These are phyloP conservation scores for Thielaviopsis cerberus DNA, from an alignment of 2,329 filamentous ascomycete species.

Conservation along the genomic window DNA sequence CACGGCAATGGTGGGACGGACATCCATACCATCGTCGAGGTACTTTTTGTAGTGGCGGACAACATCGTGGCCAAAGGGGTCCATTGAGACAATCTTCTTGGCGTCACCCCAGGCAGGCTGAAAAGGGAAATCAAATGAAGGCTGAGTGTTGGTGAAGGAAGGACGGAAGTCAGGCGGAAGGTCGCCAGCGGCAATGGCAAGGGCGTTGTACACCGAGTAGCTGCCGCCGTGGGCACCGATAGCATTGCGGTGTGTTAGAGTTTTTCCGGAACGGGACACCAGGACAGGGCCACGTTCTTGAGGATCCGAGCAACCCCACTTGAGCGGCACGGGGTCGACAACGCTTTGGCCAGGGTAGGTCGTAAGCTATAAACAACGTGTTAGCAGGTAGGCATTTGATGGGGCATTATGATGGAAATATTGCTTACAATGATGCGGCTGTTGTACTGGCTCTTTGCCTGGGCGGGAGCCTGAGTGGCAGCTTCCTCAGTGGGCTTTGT, in stretches of 20 bases:
- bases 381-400: background rate
- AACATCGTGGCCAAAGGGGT: conserved; percentile 63
- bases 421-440: conserved; percentile 10
- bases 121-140: conserved; percentile 72
- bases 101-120: conserved; percentile 77
- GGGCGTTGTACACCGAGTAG: conserved; percentile 87
- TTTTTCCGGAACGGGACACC: conserved; percentile 14
- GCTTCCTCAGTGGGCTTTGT: background rate
- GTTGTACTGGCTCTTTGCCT: conserved; percentile 7
- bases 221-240: conserved; percentile 46
- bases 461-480: background rate
- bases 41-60: conserved; percentile 3
- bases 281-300: conserved; percentile 14
- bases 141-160: conserved; percentile 63
- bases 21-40: conserved; percentile 25
- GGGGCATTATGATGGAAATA: too few species aligned
- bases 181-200: conserved; percentile 82
- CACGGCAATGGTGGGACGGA: conserved; percentile 77
- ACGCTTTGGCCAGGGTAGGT: conserved; percentile 16
- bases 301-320: conserved; percentile 14
- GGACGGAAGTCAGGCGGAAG: conserved; percentile 49
- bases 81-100: conserved; percentile 95
- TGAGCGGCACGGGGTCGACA: conserved; percentile 14
- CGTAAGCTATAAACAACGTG: conserved; percentile 11
- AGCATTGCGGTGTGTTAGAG: conserved; percentile 14